Evolutionary conservation across 2,329 filamentous ascomycete genomes (phyloP), one percentile per base, ranked within the genome.

Genomic region (Calonectria leucothoes): DNA sequence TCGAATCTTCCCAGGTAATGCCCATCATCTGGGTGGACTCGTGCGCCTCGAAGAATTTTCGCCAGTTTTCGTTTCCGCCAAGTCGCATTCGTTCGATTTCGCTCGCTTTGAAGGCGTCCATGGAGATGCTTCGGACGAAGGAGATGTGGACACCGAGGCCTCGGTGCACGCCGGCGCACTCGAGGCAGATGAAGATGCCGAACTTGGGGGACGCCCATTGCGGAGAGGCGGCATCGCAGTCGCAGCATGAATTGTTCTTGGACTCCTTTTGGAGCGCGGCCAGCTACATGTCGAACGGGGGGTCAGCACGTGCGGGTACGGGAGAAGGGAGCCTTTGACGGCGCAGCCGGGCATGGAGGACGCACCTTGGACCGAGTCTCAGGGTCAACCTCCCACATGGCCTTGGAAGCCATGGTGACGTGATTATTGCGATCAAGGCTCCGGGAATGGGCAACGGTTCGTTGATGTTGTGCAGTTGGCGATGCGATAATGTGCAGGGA

Each of bases 171-270:
- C 97, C 97, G 39, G 96, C 96, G 88, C 97, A 99, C 76, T 94
- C 95, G 66, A 99, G 92, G 86, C 97, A 99, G 89, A 99, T 98
- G 88, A 99, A 99, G 85, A 98, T 95, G 82, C 96, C 96, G 83
- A 99, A 98, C 86, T 99, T 99, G 77, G 97, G 97, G 45, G 95
- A 90, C 79, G 97, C 96, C 97, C 97, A 99, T 93, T 99, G 97
- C 75, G 97, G 97, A 80, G 95, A 97, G 27, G 97, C 96, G 55
- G 97, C 96, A 83, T 93, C 93, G 89, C 97, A 99, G 87, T 99
- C 97, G 87, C 96, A 96, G 88, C 97, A 99, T 81, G 91, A 87
- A 83, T 94, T 95, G 86, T 99, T 99, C 79, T 93, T 93, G 79
- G 95, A 93, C 79, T 93, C 93, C 85, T 98, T 98, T 85, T 98